phyloP scores from a whole-genome alignment of 1,139 yeast species.

The Kodamaea alishanica region DNA sequence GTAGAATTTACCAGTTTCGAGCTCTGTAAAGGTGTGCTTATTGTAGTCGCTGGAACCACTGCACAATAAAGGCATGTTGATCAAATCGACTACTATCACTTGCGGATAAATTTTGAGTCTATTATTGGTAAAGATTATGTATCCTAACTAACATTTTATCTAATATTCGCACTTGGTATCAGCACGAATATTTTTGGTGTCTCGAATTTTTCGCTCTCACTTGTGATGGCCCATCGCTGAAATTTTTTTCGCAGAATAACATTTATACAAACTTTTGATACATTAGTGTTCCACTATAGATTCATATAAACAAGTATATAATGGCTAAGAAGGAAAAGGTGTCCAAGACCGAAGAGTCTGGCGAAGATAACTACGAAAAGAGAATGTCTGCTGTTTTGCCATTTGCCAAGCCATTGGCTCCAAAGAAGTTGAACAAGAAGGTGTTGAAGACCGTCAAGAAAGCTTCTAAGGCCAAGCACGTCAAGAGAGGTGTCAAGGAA shows the following conservation, averaged over 20 bases:
- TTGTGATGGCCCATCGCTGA: conserved; percentile 7
- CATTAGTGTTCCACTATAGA: not conserved
- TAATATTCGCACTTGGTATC: too few relatives aligned
- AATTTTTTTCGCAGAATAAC: conserved; percentile 10
- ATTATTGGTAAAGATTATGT: too few relatives aligned
- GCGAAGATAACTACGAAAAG: conserved; percentile 82
- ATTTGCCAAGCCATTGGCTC: conserved; percentile 92
- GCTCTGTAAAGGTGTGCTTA: too few relatives aligned
- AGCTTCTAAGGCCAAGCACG: conserved; percentile 97
- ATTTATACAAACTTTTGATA: not conserved
- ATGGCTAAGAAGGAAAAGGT: conserved; percentile 54
- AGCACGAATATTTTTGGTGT: too few relatives aligned
- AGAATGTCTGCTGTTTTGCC: conserved; percentile 88
- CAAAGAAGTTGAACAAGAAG: conserved; percentile 94
- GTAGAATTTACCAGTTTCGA: too few relatives aligned
- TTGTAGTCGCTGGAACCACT: too few relatives aligned
- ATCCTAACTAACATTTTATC: too few relatives aligned
- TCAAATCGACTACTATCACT: too few relatives aligned
- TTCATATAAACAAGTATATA: conserved; percentile 10
- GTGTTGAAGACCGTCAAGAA: conserved; percentile 93
- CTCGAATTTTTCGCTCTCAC: not conserved
- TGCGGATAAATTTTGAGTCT: too few relatives aligned
- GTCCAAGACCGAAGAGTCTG: conserved; percentile 41
- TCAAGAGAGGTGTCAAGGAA: conserved; percentile 97
- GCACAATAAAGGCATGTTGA: too few relatives aligned